These are phyloP conservation scores for Cytospora paraplurivora DNA, from an alignment of 2,329 filamentous ascomycete genomes.

Conservation along the genomic window DNA sequence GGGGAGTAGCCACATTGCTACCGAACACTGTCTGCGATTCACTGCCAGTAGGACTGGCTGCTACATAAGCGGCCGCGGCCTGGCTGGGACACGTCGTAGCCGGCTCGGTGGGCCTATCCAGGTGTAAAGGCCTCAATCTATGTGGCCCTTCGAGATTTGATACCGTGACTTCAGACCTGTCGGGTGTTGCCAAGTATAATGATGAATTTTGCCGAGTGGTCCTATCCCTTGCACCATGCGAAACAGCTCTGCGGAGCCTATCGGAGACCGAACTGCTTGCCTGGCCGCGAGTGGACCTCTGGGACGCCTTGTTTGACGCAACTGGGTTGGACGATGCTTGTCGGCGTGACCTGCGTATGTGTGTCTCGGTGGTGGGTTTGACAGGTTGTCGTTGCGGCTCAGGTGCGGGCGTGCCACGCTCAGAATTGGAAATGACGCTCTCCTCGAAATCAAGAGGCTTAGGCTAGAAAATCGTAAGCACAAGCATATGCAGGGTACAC, in stretches of 20 bases:
- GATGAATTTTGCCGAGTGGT: slow-evolving; percentile 35
- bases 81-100: slow-evolving; percentile 48
- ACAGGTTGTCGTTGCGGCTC: slow-evolving; percentile 34
- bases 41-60: slow-evolving; percentile 55
- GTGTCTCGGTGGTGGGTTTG: slow-evolving; percentile 34
- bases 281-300: slow-evolving; percentile 36
- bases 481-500: not conserved
- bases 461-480: slow-evolving; percentile 13
- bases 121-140: slow-evolving; percentile 45
- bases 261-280: slow-evolving; percentile 41
- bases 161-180: slow-evolving; percentile 51
- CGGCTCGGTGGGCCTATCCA: slow-evolving; percentile 40
- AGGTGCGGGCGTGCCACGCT: slow-evolving; percentile 37
- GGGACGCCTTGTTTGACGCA: slow-evolving; percentile 37
- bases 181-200: slow-evolving; percentile 56
- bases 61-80: slow-evolving; percentile 46
- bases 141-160: slow-evolving; percentile 39
- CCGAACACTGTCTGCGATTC: slow-evolving; percentile 63
- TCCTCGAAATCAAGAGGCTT: slow-evolving; percentile 27
- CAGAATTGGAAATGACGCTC: slow-evolving; percentile 37
- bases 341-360: slow-evolving; percentile 39
- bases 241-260: slow-evolving; percentile 43
- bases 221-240: slow-evolving; percentile 37
- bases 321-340: slow-evolving; percentile 40
- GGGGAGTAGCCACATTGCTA: slow-evolving; percentile 70